These are phyloP conservation scores for Lachnellula suecica DNA, from an alignment of 2,329 filamentous ascomycete genomes.

Conservation along the genomic window DNA sequence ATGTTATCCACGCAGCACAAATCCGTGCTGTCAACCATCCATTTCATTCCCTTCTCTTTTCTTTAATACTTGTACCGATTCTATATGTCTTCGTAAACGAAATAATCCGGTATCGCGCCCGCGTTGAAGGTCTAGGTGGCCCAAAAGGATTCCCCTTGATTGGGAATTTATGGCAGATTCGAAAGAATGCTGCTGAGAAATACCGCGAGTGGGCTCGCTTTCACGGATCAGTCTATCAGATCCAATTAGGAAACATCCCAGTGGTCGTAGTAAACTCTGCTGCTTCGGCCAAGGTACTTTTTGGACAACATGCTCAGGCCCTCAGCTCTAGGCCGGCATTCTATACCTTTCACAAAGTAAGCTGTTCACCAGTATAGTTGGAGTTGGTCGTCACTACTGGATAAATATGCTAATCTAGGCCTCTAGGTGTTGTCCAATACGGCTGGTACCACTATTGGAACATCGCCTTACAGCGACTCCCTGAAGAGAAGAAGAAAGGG, in stretches of 20 bases:
- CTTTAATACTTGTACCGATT: no score
- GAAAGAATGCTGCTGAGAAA: slow-evolving; percentile 54
- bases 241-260: slow-evolving; percentile 56
- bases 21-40: no score
- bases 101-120: slow-evolving; percentile 2
- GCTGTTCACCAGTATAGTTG: no score
- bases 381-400: no score
- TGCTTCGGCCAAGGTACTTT: slow-evolving; percentile 48
- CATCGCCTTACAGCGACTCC: slow-evolving; percentile 80
- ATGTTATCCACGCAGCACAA: no score
- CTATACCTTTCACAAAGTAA: slow-evolving; percentile 61
- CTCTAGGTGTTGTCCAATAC: slow-evolving; percentile 74
- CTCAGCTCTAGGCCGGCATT: slow-evolving; percentile 57
- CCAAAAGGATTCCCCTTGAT: slow-evolving; percentile 52
- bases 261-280: slow-evolving; percentile 56
- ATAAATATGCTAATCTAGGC: no score
- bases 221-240: slow-evolving; percentile 54
- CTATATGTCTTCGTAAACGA: slow-evolving; percentile 18
- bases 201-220: slow-evolving; percentile 53
- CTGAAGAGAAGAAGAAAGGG: slow-evolving; percentile 77
- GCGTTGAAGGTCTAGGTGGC: slow-evolving; percentile 45
- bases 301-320: slow-evolving; percentile 52
- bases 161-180: slow-evolving; percentile 55
- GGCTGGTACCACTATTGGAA: slow-evolving; percentile 80
- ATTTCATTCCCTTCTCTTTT: no score